Conservation (phyloP, 2,329 filamentous ascomycete species). For the Monascus ruber region DNA sequence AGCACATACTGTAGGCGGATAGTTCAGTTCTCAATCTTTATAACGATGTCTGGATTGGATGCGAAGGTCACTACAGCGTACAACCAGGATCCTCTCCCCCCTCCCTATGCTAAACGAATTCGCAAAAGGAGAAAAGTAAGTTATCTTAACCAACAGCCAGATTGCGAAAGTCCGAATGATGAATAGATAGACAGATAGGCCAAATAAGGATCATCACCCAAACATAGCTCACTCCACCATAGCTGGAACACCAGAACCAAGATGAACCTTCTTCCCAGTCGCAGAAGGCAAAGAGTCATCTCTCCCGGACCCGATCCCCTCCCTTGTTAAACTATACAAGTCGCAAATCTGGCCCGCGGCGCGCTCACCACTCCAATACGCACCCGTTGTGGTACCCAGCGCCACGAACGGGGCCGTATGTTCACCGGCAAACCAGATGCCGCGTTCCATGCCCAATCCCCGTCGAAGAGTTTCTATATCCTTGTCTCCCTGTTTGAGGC, state of each 20-base stretch:
- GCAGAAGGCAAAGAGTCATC: conserved; percentile 25
- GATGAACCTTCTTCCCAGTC: background rate
- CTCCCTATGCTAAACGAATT: too few species aligned
- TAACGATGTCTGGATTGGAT: too few species aligned
- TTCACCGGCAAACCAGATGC: conserved; percentile 80
- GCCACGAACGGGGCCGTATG: conserved; percentile 86
- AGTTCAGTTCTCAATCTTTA: too few species aligned
- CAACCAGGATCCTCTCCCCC: too few species aligned
- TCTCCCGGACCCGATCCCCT: conserved; percentile 11
- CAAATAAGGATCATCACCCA: background rate
- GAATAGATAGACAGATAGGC: too few species aligned
- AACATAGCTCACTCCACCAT: background rate
- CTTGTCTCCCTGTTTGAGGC: conserved; percentile 55
- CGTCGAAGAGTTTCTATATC: conserved; percentile 54
- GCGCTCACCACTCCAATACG: conserved; percentile 81
- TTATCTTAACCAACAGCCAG: too few species aligned
- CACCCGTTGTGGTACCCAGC: conserved; percentile 77
- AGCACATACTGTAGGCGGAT: too few species aligned
- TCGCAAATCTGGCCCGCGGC: conserved; percentile 49
- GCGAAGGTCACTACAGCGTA: too few species aligned
- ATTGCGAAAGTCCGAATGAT: too few species aligned
- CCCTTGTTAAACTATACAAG: conserved; percentile 12
- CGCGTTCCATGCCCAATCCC: conserved; percentile 42
- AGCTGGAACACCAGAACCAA: background rate
- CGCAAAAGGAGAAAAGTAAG: too few species aligned